Base-by-base conservation (phyloP, 2,329 filamentous ascomycete genomes). In the Diaporthe aspalathi region DNA sequence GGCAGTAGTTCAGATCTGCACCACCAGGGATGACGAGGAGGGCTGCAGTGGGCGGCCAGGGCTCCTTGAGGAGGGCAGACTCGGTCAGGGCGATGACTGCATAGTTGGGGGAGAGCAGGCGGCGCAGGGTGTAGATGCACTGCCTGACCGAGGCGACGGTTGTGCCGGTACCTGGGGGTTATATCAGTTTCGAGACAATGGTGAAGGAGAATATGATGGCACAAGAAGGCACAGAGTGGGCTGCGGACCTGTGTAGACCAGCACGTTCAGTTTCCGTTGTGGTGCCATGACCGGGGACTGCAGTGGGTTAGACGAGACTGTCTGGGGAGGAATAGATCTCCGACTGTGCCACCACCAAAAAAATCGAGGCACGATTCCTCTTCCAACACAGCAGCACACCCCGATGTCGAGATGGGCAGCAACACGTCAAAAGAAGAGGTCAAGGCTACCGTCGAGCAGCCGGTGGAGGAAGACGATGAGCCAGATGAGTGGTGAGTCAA, bases 11-110 rank as follows among this genome's bases (percentile, higher is more conserved):
- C 66, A 97, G 86, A 79, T 99, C 96, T n/a, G 94, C 95, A 40
- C 96, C 96, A 27, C 96, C 96, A 1, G 96, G 96, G 67, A 99
- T 90, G 2, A 98, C 95, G 8, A 99, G 88, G 12, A 98, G 87
- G 0, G 94, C 94, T 80, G 95, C 98, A 2, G 94, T 92, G 3
- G 92, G 84, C 1, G 90, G 88, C 96, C 96, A 99, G 16, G 96
- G 96, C 80, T 99, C 96, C 75, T 95, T 94, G 78, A 97, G 86
- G 70, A 99, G 85, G 74, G 92, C 90, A 8, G 91, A 87, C 71
- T 94, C 92, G 35, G 89, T 92, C 73, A 98, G 88, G 68, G 94
- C 92, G 74, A 95, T 95, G 74, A 99, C 94, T 72, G 95, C 96
- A 83, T 99, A 98, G 81, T 95, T 93, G 65, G 94, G 93, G 4